Percentiles rank a stretch among this genome's conserved stretches.
Evolutionary conservation across 225 moss, liverwort and hornwort species (phyloP).

Genomic region (Neckera pumila): DNA sequence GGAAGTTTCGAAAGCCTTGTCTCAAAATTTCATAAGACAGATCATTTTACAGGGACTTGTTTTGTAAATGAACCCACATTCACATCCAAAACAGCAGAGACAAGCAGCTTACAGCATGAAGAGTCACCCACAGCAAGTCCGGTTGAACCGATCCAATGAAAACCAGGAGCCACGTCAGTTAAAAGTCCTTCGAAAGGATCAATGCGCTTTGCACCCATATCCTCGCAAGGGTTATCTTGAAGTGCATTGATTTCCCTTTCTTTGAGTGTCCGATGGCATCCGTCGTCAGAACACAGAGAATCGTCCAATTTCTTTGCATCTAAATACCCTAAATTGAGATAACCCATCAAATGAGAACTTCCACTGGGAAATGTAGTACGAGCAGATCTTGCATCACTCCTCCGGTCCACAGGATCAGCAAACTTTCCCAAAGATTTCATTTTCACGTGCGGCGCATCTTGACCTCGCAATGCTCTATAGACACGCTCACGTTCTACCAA

Average conservation of each 20-base stretch:
- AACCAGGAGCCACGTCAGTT: slow-evolving; percentile 14
- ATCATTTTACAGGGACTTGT: background rate
- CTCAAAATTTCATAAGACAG: background rate
- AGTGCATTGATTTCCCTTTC: background rate
- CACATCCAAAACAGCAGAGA: background rate
- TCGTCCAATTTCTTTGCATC: background rate
- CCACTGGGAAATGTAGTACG: background rate
- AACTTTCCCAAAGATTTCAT: slow-evolving; percentile 16
- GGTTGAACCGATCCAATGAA: slow-evolving; percentile 78
- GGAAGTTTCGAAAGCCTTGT: background rate
- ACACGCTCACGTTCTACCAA: slow-evolving; percentile 79
- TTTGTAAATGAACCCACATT: background rate
- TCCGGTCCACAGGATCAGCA: background rate
- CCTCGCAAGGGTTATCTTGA: background rate
- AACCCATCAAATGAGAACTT: background rate
- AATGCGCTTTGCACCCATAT: background rate
- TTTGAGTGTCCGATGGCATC: background rate
- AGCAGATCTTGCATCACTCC: background rate
- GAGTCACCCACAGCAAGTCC: slow-evolving; percentile 75
- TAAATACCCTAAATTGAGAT: background rate
- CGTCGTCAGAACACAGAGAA: background rate
- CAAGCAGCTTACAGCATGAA: slow-evolving; percentile 46
- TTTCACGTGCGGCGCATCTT: slow-evolving; percentile 46
- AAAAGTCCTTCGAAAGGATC: background rate
- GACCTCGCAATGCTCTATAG: slow-evolving; percentile 50